Percentiles rank a stretch among this genome's conserved stretches.
Conservation (phyloP, 2,329 filamentous ascomycete species). For the Blastomyces emzantsi region DNA sequence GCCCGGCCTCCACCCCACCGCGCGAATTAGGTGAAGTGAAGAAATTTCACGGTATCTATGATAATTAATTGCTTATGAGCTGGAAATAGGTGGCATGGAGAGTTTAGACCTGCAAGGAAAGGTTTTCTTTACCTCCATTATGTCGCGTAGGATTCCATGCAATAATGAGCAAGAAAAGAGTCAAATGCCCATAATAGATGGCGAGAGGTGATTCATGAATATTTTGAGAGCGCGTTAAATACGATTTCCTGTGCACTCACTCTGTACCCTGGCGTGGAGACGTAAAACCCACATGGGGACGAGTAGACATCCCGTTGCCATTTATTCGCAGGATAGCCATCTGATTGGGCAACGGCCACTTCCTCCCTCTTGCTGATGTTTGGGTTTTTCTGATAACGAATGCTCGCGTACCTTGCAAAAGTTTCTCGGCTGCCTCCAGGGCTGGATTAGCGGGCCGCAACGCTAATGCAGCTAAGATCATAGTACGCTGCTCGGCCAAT, state of each 20-base stretch:
- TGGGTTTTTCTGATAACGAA: neutral
- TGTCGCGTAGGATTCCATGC: neutral
- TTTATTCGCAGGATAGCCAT: neutral
- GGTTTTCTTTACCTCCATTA: neutral
- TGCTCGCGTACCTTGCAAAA: neutral
- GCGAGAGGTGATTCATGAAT: neutral
- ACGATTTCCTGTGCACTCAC: neutral
- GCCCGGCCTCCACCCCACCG: neutral
- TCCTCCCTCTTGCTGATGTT: neutral
- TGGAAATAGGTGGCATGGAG: neutral
- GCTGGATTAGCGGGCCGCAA: constrained; percentile 7
- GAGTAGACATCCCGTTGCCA: no score
- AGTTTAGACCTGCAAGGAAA: neutral
- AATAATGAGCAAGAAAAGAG: neutral
- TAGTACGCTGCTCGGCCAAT: neutral
- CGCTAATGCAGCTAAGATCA: constrained; percentile 6
- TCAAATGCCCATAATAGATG: neutral
- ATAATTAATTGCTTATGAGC: neutral
- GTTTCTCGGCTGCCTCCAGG: constrained; percentile 15
- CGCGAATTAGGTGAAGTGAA: neutral
- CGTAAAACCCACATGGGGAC: neutral
- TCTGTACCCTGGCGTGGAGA: neutral
- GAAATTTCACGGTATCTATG: neutral
- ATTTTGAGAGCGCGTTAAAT: neutral
- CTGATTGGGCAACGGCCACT: neutral